Conservation (phyloP, 2,329 filamentous ascomycete genomes). For the Cryoendolithus antarcticus region DNA sequence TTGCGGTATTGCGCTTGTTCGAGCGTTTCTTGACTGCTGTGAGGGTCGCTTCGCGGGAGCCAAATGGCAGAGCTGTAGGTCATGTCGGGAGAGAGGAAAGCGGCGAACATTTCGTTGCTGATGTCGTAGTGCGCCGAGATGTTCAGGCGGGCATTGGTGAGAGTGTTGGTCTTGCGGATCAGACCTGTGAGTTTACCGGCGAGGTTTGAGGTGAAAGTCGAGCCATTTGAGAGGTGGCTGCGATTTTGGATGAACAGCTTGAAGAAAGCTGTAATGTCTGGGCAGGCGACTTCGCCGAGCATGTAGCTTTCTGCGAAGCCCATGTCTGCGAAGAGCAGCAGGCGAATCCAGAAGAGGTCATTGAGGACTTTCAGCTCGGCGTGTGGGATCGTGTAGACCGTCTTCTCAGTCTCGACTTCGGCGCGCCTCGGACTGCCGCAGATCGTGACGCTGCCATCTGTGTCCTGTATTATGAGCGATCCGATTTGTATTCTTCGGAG, state of each 20-base stretch:
- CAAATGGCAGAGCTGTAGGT: slow-evolving; percentile 63
- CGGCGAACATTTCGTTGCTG: slow-evolving; percentile 63
- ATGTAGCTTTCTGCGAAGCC: slow-evolving; percentile 64
- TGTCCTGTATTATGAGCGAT: slow-evolving; percentile 33
- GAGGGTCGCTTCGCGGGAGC: slow-evolving; percentile 33
- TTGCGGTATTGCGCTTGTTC: slow-evolving; percentile 58
- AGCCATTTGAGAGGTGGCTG: slow-evolving; percentile 50
- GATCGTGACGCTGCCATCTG: slow-evolving; percentile 29
- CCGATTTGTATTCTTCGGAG: slow-evolving; percentile 35
- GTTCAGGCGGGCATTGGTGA: slow-evolving; percentile 49
- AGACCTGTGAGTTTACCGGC: slow-evolving; percentile 46
- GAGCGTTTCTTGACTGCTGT: slow-evolving; percentile 41
- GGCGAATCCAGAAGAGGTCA: slow-evolving; percentile 58
- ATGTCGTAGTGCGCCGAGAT: slow-evolving; percentile 65
- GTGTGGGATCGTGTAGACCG: slow-evolving; percentile 27
- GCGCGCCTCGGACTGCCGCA: slow-evolving; percentile 27
- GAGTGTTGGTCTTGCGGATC: slow-evolving; percentile 33
- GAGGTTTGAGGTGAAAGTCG: slow-evolving; percentile 48
- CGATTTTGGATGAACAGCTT: slow-evolving; percentile 59
- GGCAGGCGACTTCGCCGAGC: slow-evolving; percentile 56
- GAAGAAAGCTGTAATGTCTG: slow-evolving; percentile 57
- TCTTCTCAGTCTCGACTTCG: slow-evolving; percentile 29
- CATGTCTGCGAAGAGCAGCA: slow-evolving; percentile 61
- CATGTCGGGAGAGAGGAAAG: slow-evolving; percentile 64
- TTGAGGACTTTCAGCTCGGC: slow-evolving; percentile 49